Conservation (phyloP, 1,284 basidiomycete genomes). For the Flammula alnicola region DNA sequence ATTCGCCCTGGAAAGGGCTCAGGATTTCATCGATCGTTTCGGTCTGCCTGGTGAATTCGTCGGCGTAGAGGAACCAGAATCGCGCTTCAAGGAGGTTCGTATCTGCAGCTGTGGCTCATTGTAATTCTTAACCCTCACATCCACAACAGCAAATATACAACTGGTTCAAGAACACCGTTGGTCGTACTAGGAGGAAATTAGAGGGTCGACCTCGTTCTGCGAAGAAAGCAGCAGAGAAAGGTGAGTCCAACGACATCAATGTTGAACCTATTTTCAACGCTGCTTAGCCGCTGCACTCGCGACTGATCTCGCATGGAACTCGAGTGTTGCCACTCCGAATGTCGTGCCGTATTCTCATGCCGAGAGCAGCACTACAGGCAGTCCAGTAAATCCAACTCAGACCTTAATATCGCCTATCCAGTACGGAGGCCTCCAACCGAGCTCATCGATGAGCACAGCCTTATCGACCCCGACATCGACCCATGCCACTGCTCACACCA, state of each 20-base stretch:
- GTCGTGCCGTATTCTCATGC: conserved; percentile 39
- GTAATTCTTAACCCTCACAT: conserved; percentile 9
- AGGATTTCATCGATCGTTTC: conserved; percentile 58
- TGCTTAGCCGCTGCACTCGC: conserved; percentile 22
- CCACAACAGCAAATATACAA: conserved; percentile 62
- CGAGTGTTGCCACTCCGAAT: conserved; percentile 33
- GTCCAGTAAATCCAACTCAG: conserved; percentile 37
- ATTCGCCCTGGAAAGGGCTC: conserved; percentile 61
- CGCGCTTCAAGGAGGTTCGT: conserved; percentile 57
- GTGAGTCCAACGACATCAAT: conserved; percentile 29
- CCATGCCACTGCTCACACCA: conserved; percentile 8
- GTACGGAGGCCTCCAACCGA: conserved; percentile 37
- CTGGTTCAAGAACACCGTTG: conserved; percentile 70
- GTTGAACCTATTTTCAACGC: neutral
- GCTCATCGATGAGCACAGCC: conserved; percentile 28
- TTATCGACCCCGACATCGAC: conserved; percentile 17
- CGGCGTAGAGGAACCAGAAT: conserved; percentile 55
- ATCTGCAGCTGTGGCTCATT: neutral
- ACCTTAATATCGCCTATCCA: conserved; percentile 43
- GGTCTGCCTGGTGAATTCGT: conserved; percentile 57
- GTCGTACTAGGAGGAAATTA: conserved; percentile 55
- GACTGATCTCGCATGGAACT: conserved; percentile 27
- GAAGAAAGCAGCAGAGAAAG: conserved; percentile 52
- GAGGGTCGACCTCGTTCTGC: conserved; percentile 54
- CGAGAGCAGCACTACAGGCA: conserved; percentile 32